A percentile compares a stretch with the other conserved stretches of the same genome.
These are phyloP conservation scores for Backusella psychrophila DNA, from an alignment of 192 early-diverging fungal species.

Conservation along the genomic window DNA sequence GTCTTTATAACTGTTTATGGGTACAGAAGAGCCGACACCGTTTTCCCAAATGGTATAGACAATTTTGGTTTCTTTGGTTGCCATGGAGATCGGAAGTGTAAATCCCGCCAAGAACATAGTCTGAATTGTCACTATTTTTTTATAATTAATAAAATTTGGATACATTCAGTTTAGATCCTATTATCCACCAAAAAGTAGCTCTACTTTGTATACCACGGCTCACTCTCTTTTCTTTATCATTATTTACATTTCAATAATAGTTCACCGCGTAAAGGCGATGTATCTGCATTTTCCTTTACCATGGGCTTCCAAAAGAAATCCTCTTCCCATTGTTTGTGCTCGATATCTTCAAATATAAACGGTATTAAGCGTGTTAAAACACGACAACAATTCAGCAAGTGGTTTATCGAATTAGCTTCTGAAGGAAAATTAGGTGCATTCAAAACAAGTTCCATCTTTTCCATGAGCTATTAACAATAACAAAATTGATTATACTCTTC, in stretches of 20 bases:
- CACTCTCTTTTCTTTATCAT: neutral
- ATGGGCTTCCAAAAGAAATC: conserved; percentile 60
- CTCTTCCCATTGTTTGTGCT: conserved; percentile 53
- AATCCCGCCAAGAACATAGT: conserved; percentile 69
- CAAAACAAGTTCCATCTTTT: conserved; percentile 49
- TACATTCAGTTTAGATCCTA: neutral
- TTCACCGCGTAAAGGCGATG: conserved; percentile 43
- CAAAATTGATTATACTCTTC: neutral
- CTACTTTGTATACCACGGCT: neutral
- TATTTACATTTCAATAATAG: conserved; percentile 46
- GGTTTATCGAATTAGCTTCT: conserved; percentile 51
- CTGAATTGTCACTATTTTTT: conserved; percentile 28
- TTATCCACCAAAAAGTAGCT: neutral
- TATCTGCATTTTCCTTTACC: neutral
- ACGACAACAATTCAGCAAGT: conserved; percentile 80
- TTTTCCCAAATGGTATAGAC: conserved; percentile 76
- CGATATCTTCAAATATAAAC: conserved; percentile 72
- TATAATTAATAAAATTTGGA: neutral
- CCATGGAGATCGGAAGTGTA: conserved; percentile 57
- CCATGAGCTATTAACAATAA: conserved; percentile 39
- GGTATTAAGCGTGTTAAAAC: conserved; percentile 84
- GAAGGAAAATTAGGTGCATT: conserved; percentile 49
- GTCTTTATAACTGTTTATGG: conserved; percentile 66
- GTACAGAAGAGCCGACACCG: conserved; percentile 71
- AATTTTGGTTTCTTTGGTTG: conserved; percentile 38